A percentile compares a stretch with the other conserved stretches of the same genome.
These are phyloP conservation scores for Niveomyces coronatus DNA, from an alignment of 2,329 filamentous ascomycete genomes.

Conservation along the genomic window DNA sequence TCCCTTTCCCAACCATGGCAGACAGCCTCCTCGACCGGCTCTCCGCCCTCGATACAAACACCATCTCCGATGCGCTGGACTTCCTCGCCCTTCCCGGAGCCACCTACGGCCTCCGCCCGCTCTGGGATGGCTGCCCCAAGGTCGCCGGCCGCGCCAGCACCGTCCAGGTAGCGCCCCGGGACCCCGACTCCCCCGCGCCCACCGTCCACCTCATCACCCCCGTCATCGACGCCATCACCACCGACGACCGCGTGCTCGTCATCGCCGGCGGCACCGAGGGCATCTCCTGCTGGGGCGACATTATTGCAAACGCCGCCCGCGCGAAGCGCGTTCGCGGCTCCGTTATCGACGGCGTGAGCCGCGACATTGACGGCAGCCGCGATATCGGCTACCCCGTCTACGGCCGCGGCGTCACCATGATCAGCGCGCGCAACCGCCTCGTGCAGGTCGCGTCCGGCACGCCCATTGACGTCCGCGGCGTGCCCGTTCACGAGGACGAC, in stretches of 20 bases:
- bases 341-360: constrained; percentile 22
- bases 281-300: constrained; percentile 15
- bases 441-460: constrained; percentile 13
- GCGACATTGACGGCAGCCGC: constrained; percentile 23
- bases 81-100: constrained; percentile 13
- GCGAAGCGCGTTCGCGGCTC: constrained; percentile 19
- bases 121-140: constrained; percentile 15
- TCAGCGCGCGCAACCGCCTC: constrained; percentile 18
- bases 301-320: constrained; percentile 14
- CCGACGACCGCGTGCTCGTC: constrained; percentile 10
- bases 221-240: constrained; percentile 10
- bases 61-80: constrained; percentile 14
- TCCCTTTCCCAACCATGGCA: not conserved
- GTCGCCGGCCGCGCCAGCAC: constrained; percentile 14
- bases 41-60: constrained; percentile 13
- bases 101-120: constrained; percentile 12
- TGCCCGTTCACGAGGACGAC: constrained; percentile 12
- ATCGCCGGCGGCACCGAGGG: constrained; percentile 12
- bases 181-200: constrained; percentile 1
- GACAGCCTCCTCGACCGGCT: constrained; percentile 9
- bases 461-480: constrained; percentile 10
- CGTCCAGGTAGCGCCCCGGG: constrained; percentile 11
- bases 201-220: constrained; percentile 10
- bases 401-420: constrained; percentile 22
- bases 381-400: constrained; percentile 23